phyloP scores from a whole-genome alignment of 306 rosid species.

The Cyclanthera cordifolia region DNA sequence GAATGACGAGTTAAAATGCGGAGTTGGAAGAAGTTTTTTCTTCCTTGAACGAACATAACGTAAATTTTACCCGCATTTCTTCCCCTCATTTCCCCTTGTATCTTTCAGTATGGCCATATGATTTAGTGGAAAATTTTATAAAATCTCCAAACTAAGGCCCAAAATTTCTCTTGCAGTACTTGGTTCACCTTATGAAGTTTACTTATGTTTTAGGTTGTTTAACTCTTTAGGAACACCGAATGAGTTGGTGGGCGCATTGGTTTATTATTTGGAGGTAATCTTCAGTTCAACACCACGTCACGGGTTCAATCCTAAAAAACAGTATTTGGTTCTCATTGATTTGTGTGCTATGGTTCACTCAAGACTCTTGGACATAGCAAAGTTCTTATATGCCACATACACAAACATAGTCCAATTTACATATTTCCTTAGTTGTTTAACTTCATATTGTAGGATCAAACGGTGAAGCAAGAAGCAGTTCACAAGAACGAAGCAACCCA shows the following conservation, averaged over 20 bases:
- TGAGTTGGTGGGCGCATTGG: too few relatives aligned
- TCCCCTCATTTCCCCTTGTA: too few relatives aligned
- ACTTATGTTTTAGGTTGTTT: neutral
- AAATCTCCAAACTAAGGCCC: neutral
- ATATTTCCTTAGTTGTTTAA: neutral
- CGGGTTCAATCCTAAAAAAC: too few relatives aligned
- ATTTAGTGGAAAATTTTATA: neutral
- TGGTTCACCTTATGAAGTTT: neutral
- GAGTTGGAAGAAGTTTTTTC: too few relatives aligned
- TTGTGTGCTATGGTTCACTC: too few relatives aligned
- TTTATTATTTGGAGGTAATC: too few relatives aligned
- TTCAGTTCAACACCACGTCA: too few relatives aligned
- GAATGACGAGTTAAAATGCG: too few relatives aligned
- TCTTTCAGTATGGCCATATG: neutral
- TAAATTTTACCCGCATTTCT: too few relatives aligned
- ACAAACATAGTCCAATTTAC: neutral
- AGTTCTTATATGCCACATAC: neutral
- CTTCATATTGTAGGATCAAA: slow-evolving; percentile 43
- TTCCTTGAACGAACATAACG: too few relatives aligned
- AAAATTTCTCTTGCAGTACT: neutral
- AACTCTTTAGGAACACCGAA: neutral
- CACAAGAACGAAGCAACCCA: slow-evolving; percentile 37
- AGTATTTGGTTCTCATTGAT: too few relatives aligned
- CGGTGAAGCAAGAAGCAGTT: slow-evolving; percentile 54
- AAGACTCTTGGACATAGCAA: too few relatives aligned